A percentile compares a stretch with the other conserved stretches of the same genome.
Evolutionary conservation across 768 basidiomycete genomes (phyloP).

Genomic region (Polyporus arcularius): DNA sequence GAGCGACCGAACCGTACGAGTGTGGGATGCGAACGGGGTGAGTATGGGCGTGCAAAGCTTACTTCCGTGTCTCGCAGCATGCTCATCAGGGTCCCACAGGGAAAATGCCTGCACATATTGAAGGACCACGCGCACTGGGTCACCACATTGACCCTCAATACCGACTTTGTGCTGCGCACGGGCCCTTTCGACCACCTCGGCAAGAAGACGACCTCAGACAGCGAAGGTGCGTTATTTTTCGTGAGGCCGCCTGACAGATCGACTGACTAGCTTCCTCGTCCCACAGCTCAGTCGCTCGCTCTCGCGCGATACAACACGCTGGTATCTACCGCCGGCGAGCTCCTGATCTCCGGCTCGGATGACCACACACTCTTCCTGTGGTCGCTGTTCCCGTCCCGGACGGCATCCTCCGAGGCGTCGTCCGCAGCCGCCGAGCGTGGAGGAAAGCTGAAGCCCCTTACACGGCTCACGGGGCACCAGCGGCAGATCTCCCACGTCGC

Average conservation of each 20-base stretch:
- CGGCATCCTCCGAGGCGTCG: slow-evolving; percentile 35
- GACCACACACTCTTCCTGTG: slow-evolving; percentile 98
- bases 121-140: slow-evolving; percentile 99
- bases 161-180: slow-evolving; percentile 92
- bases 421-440: slow-evolving; percentile 39
- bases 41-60: slow-evolving; percentile 22
- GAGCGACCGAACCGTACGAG: slow-evolving; percentile 89
- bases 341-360: slow-evolving; percentile 93
- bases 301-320: slow-evolving; percentile 75
- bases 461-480: slow-evolving; percentile 92
- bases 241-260: background rate
- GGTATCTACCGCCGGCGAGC: slow-evolving; percentile 65
- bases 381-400: slow-evolving; percentile 67
- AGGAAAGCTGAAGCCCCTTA: slow-evolving; percentile 65
- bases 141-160: slow-evolving; percentile 92
- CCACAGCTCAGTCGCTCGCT: slow-evolving; percentile 74
- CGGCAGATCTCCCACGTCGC: slow-evolving; percentile 92
- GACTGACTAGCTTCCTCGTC: background rate
- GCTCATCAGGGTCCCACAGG: slow-evolving; percentile 44
- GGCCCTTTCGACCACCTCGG: slow-evolving; percentile 92
- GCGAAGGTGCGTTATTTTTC: slow-evolving; percentile 61
- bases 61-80: background rate
- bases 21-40: slow-evolving; percentile 89
- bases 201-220: slow-evolving; percentile 76
- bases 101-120: slow-evolving; percentile 78